phyloP scores from a whole-genome alignment of 192 early-diverging fungal genomes.

The Coemansia erecta region DNA sequence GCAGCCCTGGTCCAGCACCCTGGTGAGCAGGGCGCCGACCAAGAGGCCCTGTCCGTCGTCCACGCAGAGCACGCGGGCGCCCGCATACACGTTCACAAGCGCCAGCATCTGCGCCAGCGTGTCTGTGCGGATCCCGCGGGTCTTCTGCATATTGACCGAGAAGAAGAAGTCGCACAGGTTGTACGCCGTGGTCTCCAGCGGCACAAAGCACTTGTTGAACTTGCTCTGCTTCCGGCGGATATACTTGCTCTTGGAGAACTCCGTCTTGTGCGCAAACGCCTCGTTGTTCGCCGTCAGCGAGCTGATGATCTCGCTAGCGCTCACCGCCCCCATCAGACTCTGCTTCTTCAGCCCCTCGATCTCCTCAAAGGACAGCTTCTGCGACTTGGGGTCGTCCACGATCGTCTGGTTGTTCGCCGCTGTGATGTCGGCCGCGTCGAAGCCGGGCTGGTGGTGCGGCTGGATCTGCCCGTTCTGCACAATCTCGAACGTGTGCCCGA shows the following conservation, averaged over 20 bases:
- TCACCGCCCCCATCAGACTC: conserved; percentile 65
- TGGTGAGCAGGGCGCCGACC: conserved; percentile 74
- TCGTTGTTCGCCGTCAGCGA: conserved; percentile 78
- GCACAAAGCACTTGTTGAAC: conserved; percentile 82
- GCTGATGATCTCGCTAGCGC: conserved; percentile 73
- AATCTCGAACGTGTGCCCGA: conserved; percentile 83
- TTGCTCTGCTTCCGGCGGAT: conserved; percentile 83
- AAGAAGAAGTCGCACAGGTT: conserved; percentile 78
- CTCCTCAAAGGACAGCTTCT: conserved; percentile 77
- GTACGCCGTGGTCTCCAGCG: conserved; percentile 71
- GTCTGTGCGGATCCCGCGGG: conserved; percentile 73
- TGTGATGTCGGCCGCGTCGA: conserved; percentile 64
- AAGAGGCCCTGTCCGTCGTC: conserved; percentile 93
- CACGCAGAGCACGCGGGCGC: conserved; percentile 69
- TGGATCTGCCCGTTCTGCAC: conserved; percentile 55
- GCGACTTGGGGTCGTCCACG: conserved; percentile 67
- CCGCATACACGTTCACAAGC: conserved; percentile 75
- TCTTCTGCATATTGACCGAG: conserved; percentile 75
- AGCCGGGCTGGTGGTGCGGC: conserved; percentile 32
- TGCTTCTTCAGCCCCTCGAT: conserved; percentile 81
- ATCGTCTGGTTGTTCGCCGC: conserved; percentile 82
- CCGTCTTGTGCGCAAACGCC: conserved; percentile 89
- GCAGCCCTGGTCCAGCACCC: conserved; percentile 64
- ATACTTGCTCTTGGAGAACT: conserved; percentile 95
- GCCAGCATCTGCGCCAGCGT: conserved; percentile 89